Base-by-base conservation (phyloP, 306 rosid species). In the Aeschynomene evenia region DNA sequence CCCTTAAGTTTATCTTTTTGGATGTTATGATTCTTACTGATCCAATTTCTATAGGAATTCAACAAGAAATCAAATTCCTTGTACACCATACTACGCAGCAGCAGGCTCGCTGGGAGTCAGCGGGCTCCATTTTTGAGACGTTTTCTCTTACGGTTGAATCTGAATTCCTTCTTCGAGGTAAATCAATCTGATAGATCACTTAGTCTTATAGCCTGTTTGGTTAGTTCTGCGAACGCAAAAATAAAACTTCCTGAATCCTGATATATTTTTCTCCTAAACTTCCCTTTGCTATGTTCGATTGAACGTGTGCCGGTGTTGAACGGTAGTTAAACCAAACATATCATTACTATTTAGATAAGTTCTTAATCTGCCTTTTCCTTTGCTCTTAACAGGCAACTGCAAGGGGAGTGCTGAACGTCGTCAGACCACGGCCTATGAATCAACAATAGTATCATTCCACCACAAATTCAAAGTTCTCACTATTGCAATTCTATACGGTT, bases 71-170 rank as follows among this genome's bases (percentile, higher is more conserved):
- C 98, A 26, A 94, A 94, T 82, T 94, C 98, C 55, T 71, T 91
- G 49, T 94, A 91, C 91, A 94, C 98, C 3, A 94, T 94, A 81
- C 76, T 94, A 82, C 91, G 95, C 51, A 94, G 98, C 74, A 91
- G 97, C 80, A 89, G 98, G 85, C 96, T 94, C 71, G 97, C 92
- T 15, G 98, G 98, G 75, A 94, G 97, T 81, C 97, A 94, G 71
- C 83, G 92, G 8, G 97, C 98, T 66, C 98, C 98, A 21, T 94
- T 88, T 80, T 79, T 94, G 58, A 80, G 98, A 70, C 97, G 96
- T 20, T 94, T 94, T 77, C 91, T 94, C 33, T 78, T 87, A 89
- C 96, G 96, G 45, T 75, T 92, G 78, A 92, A 92, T 78, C 82
- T 89, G 69, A 92, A 92, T 85, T 89, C 91, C 55, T 92, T 87